Conservation (phyloP, 1,284 basidiomycete species). For the Apiotrichum gamsii region DNA sequence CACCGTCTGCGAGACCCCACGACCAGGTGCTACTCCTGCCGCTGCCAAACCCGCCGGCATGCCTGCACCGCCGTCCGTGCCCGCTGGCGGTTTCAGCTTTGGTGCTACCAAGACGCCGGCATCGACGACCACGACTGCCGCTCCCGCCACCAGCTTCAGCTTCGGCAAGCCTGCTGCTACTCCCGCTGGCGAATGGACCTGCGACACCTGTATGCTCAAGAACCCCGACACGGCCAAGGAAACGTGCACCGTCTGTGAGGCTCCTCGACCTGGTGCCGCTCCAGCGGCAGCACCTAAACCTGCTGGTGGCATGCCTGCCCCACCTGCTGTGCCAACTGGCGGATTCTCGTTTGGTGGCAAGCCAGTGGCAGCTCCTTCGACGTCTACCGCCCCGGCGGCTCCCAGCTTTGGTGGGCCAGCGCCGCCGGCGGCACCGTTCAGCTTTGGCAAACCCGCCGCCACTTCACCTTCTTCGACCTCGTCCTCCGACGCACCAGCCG, state of each 20-base stretch:
- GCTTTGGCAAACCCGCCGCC: slow-evolving; percentile 1
- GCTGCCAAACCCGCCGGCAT: slow-evolving; percentile 1
- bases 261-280: slow-evolving; percentile 38
- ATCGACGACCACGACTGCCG: not conserved
- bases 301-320: not conserved
- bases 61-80: slow-evolving; percentile 5
- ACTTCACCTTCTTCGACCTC: not conserved
- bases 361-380: not conserved
- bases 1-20: slow-evolving; percentile 52
- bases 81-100: slow-evolving; percentile 9
- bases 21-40: slow-evolving; percentile 16
- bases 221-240: slow-evolving; percentile 49
- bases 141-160: slow-evolving; percentile 2
- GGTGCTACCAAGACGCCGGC: slow-evolving; percentile 1
- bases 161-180: slow-evolving; percentile 10
- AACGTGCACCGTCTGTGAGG: slow-evolving; percentile 56
- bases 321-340: slow-evolving; percentile 1
- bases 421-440: not conserved
- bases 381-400: not conserved
- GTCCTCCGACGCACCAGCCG: not conserved
- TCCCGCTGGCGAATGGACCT: slow-evolving; percentile 47
- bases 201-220: slow-evolving; percentile 50
- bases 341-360: slow-evolving; percentile 1
- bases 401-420: slow-evolving; percentile 4
- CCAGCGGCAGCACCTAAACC: slow-evolving; percentile 1